Evolutionary conservation across 495 filamentous ascomycete species (phyloP).

Genomic region (Trichoderma reesei): DNA sequence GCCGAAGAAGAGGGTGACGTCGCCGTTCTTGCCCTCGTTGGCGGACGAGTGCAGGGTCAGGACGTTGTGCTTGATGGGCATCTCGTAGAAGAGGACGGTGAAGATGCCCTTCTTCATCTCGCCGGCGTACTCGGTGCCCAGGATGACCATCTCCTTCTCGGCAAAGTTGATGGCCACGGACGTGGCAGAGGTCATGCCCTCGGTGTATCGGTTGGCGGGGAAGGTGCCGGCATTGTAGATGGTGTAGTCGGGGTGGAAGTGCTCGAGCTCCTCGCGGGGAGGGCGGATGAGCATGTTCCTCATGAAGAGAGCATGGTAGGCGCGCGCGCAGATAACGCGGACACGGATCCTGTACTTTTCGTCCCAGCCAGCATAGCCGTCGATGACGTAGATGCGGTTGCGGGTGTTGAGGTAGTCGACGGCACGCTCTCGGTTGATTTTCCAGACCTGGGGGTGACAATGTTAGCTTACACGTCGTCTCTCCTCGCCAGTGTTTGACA

Average conservation of each 20-base stretch:
- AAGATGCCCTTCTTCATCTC: conserved; percentile 99
- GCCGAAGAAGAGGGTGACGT: conserved; percentile 98
- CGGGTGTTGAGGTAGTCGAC: conserved; percentile 98
- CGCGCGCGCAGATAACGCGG: conserved; percentile 94
- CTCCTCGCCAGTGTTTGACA: background rate
- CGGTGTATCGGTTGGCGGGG: conserved; percentile 96
- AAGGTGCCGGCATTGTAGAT: conserved; percentile 99
- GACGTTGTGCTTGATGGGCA: conserved; percentile 98
- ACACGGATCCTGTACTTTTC: conserved; percentile 96
- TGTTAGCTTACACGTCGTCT: background rate
- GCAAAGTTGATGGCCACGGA: conserved; percentile 75
- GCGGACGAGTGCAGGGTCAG: conserved; percentile 94
- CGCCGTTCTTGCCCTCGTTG: conserved; percentile 85
- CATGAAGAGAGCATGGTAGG: conserved; percentile 99
- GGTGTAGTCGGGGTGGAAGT: conserved; percentile 98
- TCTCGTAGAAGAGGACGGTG: conserved; percentile 99
- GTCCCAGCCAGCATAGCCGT: conserved; percentile 97
- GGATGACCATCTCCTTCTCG: conserved; percentile 82
- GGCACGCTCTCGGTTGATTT: conserved; percentile 97
- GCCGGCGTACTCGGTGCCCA: conserved; percentile 97
- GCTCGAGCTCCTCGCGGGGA: conserved; percentile 74
- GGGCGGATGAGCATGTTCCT: conserved; percentile 99
- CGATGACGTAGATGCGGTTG: conserved; percentile 96
- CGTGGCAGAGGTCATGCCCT: conserved; percentile 91
- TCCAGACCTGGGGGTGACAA: conserved; percentile 65